Evolutionary conservation across 2,329 filamentous ascomycete species (phyloP).

Genomic region (Boeremia exigua): DNA sequence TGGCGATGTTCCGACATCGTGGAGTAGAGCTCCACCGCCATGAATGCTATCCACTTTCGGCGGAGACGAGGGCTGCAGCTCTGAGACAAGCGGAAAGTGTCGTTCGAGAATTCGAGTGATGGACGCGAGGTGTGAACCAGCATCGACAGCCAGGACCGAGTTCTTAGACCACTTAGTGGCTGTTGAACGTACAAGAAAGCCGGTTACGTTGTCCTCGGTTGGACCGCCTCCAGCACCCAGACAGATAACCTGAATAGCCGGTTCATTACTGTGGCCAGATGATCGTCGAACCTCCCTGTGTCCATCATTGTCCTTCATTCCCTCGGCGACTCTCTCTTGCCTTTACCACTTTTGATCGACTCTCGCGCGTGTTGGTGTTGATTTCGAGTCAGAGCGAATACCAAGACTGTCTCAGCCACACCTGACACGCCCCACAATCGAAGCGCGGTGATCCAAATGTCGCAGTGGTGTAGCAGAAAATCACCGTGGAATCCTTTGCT

Average conservation of each 20-base stretch:
- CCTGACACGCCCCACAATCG: background rate
- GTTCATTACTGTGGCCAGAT: conserved; percentile 44
- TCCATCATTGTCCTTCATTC: conserved; percentile 52
- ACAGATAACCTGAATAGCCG: conserved; percentile 57
- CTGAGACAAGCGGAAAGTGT: conserved; percentile 55
- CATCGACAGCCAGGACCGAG: conserved; percentile 90
- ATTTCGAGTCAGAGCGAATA: background rate
- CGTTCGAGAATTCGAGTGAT: conserved; percentile 79
- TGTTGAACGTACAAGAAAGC: conserved; percentile 84
- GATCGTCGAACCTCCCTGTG: conserved; percentile 44
- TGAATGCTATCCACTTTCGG: conserved; percentile 25
- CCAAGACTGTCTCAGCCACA: background rate
- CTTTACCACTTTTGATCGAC: background rate
- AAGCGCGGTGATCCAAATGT: background rate
- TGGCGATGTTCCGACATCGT: conserved; percentile 36
- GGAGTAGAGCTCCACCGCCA: conserved; percentile 19
- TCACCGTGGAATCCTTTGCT: background rate
- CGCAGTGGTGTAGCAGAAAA: background rate
- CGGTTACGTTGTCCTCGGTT: conserved; percentile 86
- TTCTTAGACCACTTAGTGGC: conserved; percentile 79
- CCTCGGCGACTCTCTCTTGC: conserved; percentile 21
- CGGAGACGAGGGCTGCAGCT: conserved; percentile 17
- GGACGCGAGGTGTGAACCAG: conserved; percentile 84
- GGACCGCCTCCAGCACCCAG: conserved; percentile 89
- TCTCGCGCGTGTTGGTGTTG: background rate